A percentile compares a stretch with the other conserved stretches of the same genome.
Evolutionary conservation across 805 yeast species (phyloP).

Genomic region (Candida manassasensis): DNA sequence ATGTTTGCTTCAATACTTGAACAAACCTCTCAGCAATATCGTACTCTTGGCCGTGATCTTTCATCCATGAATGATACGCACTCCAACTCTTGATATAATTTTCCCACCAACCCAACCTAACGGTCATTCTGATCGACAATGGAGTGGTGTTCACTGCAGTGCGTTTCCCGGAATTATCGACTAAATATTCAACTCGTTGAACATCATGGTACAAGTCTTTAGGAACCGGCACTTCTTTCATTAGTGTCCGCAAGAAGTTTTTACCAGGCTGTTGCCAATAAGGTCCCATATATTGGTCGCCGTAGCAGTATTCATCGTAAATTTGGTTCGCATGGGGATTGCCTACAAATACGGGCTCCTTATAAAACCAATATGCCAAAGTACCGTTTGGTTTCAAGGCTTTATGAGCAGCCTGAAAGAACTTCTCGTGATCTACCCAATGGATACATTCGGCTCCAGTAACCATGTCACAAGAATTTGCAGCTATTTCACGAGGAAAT

Average conservation of each 20-base stretch:
- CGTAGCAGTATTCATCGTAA: slow-evolving; percentile 47
- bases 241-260: slow-evolving; percentile 27
- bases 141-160: slow-evolving; percentile 2
- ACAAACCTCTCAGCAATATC: slow-evolving; percentile 49
- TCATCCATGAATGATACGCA: slow-evolving; percentile 36
- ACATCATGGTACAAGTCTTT: slow-evolving; percentile 19
- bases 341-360: slow-evolving; percentile 59
- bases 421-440: slow-evolving; percentile 63
- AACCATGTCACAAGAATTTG: slow-evolving; percentile 51
- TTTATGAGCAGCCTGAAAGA: slow-evolving; percentile 46
- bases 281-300: slow-evolving; percentile 43
- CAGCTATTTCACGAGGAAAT: slow-evolving; percentile 16
- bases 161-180: slow-evolving; percentile 9
- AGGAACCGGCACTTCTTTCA: slow-evolving; percentile 37
- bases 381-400: slow-evolving; percentile 61
- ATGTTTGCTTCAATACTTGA: slow-evolving; percentile 35
- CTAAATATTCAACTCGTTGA: slow-evolving; percentile 21
- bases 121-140: slow-evolving; percentile 10
- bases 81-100: slow-evolving; percentile 34
- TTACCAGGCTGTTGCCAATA: slow-evolving; percentile 47
- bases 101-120: slow-evolving; percentile 16
- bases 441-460: slow-evolving; percentile 86
- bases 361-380: slow-evolving; percentile 74
- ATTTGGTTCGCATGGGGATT: slow-evolving; percentile 52
- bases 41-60: slow-evolving; percentile 22